Base-by-base conservation (phyloP, 75 land plant genomes). In the Pinus albicaulis region DNA sequence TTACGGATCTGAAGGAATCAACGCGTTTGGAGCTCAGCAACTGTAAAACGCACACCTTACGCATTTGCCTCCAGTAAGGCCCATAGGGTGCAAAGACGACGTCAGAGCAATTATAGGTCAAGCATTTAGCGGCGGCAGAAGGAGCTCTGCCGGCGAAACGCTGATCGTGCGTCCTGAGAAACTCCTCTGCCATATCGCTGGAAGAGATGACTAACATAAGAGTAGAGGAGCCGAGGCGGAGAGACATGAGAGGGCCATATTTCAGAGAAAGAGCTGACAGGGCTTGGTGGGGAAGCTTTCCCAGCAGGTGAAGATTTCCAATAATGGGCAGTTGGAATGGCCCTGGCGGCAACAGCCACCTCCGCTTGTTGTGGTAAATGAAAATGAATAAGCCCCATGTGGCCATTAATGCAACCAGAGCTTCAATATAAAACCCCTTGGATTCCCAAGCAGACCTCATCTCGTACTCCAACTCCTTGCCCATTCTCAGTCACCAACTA, bases 41-140 rank as follows among this genome's bases (percentile, higher is more conserved):
- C 82, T 82, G 77, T 22, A 44, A 34, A n/a, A 71, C 68, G 22
- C 82, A 82, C 36, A 82, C 59, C 77, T 82, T 82, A 31, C 61
- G 52, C 70, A 82, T 61, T 14, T 56, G 76, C 19, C 55, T 59
- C 82, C 74, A 74, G 72, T 79, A 66, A 17, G 63, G 23, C 19
- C 82, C 77, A 36, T 59, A 73, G 5, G 81, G 58, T 23, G 83
- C 83, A 57, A 73, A 82, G 48, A 25, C 73, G 14, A 82, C 20
- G 38, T 57, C 73, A 26, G 55, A 16, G 55, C 23, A 56, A 48
- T 74, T 61, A 71, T 80, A 79, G 25, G 79, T 79, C 4, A 80
- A 7, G 36, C 15, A 5, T 17, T 41, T 19, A 31, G n/a, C 14
- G 10, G 53, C 34, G 4, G 77, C 24, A 14, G 25, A 38, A 10